Percentiles rank a stretch among this genome's conserved stretches.
phyloP scores from a whole-genome alignment of 352 stramenopile species.

The Elongisporangium undulatum region DNA sequence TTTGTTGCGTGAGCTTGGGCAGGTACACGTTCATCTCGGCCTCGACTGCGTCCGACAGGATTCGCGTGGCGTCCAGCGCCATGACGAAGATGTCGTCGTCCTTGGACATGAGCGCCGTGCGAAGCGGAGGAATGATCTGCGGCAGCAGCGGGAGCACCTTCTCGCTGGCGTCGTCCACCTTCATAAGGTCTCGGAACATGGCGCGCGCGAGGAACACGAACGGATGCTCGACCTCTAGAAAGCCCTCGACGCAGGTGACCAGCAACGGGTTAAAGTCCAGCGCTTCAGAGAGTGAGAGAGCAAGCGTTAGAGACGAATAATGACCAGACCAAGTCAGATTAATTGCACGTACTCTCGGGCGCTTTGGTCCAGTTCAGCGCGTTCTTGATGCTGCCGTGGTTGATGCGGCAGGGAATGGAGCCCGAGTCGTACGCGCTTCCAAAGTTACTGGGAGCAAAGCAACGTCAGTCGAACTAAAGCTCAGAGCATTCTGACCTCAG shows the following conservation, averaged over 20 bases:
- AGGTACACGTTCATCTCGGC: constrained; percentile 75
- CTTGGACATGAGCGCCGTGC: constrained; percentile 56
- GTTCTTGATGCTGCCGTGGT: constrained; percentile 76
- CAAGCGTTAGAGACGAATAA: neutral
- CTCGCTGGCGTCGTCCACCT: constrained; percentile 50
- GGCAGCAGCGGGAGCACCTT: constrained; percentile 52
- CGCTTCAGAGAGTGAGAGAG: constrained; percentile 12
- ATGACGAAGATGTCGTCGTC: constrained; percentile 71
- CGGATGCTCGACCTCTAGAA: constrained; percentile 67
- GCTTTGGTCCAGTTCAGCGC: constrained; percentile 66
- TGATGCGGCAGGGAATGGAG: constrained; percentile 74
- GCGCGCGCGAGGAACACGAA: constrained; percentile 76
- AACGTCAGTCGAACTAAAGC: neutral
- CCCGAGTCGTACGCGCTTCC: constrained; percentile 58
- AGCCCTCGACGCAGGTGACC: constrained; percentile 69
- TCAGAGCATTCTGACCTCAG: too few species aligned
- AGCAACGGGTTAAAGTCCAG: constrained; percentile 63
- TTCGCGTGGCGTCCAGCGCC: constrained; percentile 57
- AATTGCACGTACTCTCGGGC: constrained; percentile 40
- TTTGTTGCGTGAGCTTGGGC: constrained; percentile 71
- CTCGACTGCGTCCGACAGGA: constrained; percentile 60
- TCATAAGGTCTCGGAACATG: constrained; percentile 70
- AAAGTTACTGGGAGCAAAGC: constrained; percentile 45
- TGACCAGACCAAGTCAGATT: neutral
- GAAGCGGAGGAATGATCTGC: constrained; percentile 56